Evolutionary conservation across 2,329 filamentous ascomycete genomes (phyloP), one percentile per base, ranked within the genome.

Genomic region (Exophiala oligosperma): DNA sequence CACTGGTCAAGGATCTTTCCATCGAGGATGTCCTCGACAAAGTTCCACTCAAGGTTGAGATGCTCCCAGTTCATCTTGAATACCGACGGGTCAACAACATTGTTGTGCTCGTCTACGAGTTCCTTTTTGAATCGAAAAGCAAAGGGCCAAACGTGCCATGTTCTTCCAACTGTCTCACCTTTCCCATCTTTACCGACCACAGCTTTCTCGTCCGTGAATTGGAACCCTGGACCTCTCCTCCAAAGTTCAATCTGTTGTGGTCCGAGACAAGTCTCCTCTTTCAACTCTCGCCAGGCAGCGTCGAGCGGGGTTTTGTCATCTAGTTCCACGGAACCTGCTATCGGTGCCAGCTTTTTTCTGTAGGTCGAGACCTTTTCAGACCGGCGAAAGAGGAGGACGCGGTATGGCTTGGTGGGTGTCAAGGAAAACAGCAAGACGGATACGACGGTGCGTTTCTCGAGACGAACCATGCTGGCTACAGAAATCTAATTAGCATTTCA

Each of bases 1-100:
- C 81, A 79, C 0, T 77, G 75, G 0, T 78, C 70, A 12, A 81
- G 78, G 17, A 74, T 71, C 32, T 40, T 52, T 7, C 65, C 60
- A 17, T 49, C 47, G 3, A 66, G 54, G 8, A 87, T 74, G 2
- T 75, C 67, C 1, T 77, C 67, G 0, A 84, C 83, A 51, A 82
- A 75, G 62, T 82, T 80, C 82, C 85, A 88, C 26, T 74, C 72
- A 73, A 79, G 86, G 0, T 70, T 75, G 2, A 83, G 78, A 64
- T 88, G 84, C 69, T 89, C 86, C 82, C 82, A 85, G 67, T 88
- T 81, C 28, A 83, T 77, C 2, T 69, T 67, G 55, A 89, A 84
- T 4, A 73, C 74, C 9, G 75, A 67, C 55, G 80, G 78, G 73
- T 6, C 49, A 9, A 77, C 49, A 9, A 77, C 71, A 68, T 83